These are phyloP conservation scores for Epichloe sibirici DNA, from an alignment of 2,329 filamentous ascomycete species.

Conservation along the genomic window DNA sequence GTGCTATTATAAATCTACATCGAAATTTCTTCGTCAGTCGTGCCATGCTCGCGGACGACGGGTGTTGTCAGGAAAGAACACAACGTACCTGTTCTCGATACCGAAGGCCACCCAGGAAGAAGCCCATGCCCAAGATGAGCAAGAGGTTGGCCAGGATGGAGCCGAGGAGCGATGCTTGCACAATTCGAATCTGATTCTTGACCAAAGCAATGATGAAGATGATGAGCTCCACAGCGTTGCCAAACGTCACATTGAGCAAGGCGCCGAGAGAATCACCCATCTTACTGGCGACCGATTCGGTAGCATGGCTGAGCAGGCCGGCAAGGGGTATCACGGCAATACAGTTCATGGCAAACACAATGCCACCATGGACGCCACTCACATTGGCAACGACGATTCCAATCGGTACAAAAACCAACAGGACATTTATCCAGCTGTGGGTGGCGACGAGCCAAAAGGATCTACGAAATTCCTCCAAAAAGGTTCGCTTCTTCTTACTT, in stretches of 20 bases:
- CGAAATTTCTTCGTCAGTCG: background rate
- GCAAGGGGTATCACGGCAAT: conserved; percentile 66
- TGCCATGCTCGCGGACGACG: no score
- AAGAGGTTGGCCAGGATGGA: conserved; percentile 83
- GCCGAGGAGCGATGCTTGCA: conserved; percentile 79
- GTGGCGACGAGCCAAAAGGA: conserved; percentile 45
- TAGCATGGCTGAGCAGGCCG: conserved; percentile 59
- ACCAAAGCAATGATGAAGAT: conserved; percentile 38
- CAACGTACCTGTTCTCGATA: conserved; percentile 64
- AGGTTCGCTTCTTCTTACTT: conserved; percentile 26
- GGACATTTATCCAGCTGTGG: conserved; percentile 66
- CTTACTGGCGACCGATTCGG: conserved; percentile 60
- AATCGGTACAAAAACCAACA: conserved; percentile 66
- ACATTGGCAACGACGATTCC: conserved; percentile 55
- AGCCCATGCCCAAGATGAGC: conserved; percentile 84
- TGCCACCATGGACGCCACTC: conserved; percentile 39
- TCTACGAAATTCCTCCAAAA: conserved; percentile 37
- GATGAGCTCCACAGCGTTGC: conserved; percentile 69
- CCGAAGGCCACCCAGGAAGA: conserved; percentile 73
- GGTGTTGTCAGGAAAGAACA: background rate
- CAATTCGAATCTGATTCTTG: conserved; percentile 69
- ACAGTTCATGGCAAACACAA: conserved; percentile 63
- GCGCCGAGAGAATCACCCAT: conserved; percentile 64
- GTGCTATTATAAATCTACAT: conserved; percentile 79
- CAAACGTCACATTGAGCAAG: conserved; percentile 65